Conservation (phyloP, 768 basidiomycete species). For the Lactarius quietus region DNA sequence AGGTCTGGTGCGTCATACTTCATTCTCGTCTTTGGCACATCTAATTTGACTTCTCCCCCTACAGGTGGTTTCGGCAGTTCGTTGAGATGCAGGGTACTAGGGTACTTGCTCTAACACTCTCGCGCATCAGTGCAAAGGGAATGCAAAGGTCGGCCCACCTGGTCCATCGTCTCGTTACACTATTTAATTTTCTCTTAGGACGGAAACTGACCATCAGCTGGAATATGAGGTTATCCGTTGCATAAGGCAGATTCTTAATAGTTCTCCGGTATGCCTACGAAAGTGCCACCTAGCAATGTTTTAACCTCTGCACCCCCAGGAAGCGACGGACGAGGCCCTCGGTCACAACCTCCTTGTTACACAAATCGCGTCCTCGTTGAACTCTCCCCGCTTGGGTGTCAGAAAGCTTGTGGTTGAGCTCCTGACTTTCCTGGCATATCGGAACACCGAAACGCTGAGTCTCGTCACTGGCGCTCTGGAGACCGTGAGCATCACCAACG, state of each 20-base stretch:
- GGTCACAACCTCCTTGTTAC: slow-evolving; percentile 69
- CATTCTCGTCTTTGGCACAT: slow-evolving; percentile 2
- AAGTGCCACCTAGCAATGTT: slow-evolving; percentile 1
- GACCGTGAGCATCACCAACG: slow-evolving; percentile 62
- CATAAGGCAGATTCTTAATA: slow-evolving; percentile 80
- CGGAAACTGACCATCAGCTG: slow-evolving; percentile 60
- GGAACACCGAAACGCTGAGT: slow-evolving; percentile 53
- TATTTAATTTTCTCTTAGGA: slow-evolving; percentile 35
- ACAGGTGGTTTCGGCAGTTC: slow-evolving; percentile 82
- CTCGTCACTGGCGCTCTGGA: slow-evolving; percentile 76
- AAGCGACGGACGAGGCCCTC: slow-evolving; percentile 66
- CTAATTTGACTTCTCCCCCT: not conserved
- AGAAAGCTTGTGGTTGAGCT: slow-evolving; percentile 79
- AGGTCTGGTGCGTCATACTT: slow-evolving; percentile 57
- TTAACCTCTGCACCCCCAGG: slow-evolving; percentile 23
- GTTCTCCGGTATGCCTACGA: slow-evolving; percentile 42
- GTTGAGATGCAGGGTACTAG: slow-evolving; percentile 75
- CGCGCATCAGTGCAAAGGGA: slow-evolving; percentile 70
- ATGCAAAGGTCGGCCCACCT: slow-evolving; percentile 48
- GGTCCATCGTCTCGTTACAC: slow-evolving; percentile 4
- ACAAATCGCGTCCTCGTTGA: slow-evolving; percentile 78
- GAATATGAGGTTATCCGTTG: slow-evolving; percentile 92
- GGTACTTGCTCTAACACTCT: slow-evolving; percentile 75
- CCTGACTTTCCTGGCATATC: slow-evolving; percentile 68
- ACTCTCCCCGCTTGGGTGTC: slow-evolving; percentile 73